Base-by-base conservation (phyloP, 495 filamentous ascomycete genomes). In the Pseudomonodictys pantanalensis region DNA sequence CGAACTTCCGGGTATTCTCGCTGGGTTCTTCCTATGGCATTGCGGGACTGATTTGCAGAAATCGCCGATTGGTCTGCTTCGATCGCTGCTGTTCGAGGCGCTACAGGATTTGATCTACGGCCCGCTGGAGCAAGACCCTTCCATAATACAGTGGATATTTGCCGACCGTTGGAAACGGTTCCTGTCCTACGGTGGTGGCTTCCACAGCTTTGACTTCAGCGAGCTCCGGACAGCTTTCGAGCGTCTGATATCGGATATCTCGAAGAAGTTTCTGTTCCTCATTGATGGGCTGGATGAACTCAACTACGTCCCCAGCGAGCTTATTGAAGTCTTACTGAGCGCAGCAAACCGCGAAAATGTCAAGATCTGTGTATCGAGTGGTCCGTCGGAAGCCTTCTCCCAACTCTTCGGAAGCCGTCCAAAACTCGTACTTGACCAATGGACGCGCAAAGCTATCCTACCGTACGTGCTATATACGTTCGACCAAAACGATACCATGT, bases 11-110 rank as follows among this genome's bases (percentile, higher is more conserved):
- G 28, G 32, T 2, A 47, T 63, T 28, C 30, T 32, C 12, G 35
- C 52, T 8, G 60, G 45, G 17, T 63, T 49, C 29, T 63, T 63
- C 47, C 56, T 63, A 28, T 63, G 60, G 60, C 52, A 45, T 22
- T 57, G 32, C 6, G 60, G 60, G 10, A 43, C 35, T 18, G 53
- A 46, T 15, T 17, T 57, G 4, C 60, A 63, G 25, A 47, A 38
- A 18, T 52, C 60, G 0, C 12, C n/a, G 3, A 12, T 26, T 8
- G 60, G 60, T 9, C 53, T 63, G 1, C 26, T 63, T 1, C 25
- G 46, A 24, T 33, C 60, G 11, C 26, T 63, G 25, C 60, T 63
- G 3, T 63, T 57, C 41, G 46, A 63, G 23, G 18, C 47, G 7
- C 47, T 63, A 26, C 52, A 58, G 30, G 41, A 63, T n/a, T 42